Conservation (phyloP, 371 early-diverging fungal genomes). For the Parasitella parasitica region DNA sequence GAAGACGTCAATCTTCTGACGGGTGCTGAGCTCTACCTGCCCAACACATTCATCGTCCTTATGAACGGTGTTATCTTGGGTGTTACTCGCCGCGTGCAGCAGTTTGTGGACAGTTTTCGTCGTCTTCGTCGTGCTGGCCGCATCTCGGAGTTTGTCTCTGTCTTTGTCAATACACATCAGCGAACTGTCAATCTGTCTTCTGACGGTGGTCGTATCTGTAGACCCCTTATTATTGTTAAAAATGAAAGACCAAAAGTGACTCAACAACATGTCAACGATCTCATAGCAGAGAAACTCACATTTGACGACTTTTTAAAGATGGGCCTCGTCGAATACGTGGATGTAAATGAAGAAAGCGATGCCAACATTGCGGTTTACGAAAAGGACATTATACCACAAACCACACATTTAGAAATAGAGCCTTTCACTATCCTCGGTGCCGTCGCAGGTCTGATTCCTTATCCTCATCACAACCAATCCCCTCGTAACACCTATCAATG, state of each 20-base stretch:
- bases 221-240: conserved; percentile 98
- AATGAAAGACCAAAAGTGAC: conserved; percentile 73
- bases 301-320: conserved; percentile 92
- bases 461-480: conserved; percentile 99
- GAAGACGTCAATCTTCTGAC: conserved; percentile 86
- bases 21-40: conserved; percentile 80
- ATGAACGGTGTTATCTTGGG: conserved; percentile 94
- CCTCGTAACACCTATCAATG: conserved; percentile 99
- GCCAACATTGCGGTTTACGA: conserved; percentile 92
- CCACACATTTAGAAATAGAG: conserved; percentile 98
- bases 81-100: conserved; percentile 73
- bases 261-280: conserved; percentile 69
- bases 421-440: conserved; percentile 98
- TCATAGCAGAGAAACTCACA: conserved; percentile 63
- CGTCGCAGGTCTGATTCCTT: conserved; percentile 99
- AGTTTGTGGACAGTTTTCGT: conserved; percentile 85
- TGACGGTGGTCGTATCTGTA: conserved; percentile 98
- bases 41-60: conserved; percentile 80
- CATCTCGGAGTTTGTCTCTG: conserved; percentile 91
- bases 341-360: conserved; percentile 99
- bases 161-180: conserved; percentile 87
- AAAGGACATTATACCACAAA: conserved; percentile 76
- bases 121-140: conserved; percentile 84
- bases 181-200: conserved; percentile 90
- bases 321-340: conserved; percentile 98